Evolutionary conservation across 1,284 basidiomycete species (phyloP).

Genomic region (Moesziomyces sp.): DNA sequence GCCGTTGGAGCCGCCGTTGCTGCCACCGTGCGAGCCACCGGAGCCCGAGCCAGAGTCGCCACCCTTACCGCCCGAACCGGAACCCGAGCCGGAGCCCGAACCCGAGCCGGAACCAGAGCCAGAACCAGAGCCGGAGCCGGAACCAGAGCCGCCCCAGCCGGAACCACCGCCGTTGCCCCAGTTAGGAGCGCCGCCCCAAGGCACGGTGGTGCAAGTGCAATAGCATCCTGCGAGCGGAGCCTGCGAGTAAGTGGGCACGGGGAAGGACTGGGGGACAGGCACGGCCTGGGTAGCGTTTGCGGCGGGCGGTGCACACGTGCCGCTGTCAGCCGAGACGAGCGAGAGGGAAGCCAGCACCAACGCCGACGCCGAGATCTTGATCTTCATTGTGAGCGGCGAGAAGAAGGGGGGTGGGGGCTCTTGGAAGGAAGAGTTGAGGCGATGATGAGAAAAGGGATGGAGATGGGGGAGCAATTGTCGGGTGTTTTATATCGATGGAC

Average conservation of each 20-base stretch:
- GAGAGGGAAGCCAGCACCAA: conserved; percentile 29
- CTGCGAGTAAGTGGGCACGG: conserved; percentile 37
- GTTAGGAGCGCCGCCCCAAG: conserved; percentile 6
- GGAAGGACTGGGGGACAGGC: conserved; percentile 27
- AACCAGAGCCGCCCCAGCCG: conserved; percentile 8
- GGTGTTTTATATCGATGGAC: no score
- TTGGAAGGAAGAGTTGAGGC: neutral
- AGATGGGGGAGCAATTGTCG: no score
- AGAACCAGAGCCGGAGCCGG: conserved; percentile 1
- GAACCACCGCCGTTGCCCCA: neutral
- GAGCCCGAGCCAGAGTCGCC: conserved; percentile 6
- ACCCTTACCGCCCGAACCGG: conserved; percentile 5
- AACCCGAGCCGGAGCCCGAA: conserved; percentile 1
- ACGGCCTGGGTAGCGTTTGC: conserved; percentile 23
- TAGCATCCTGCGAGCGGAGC: conserved; percentile 36
- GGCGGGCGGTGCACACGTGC: conserved; percentile 20
- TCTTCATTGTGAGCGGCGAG: conserved; percentile 21
- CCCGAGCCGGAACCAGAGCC: conserved; percentile 4
- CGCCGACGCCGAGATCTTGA: conserved; percentile 31
- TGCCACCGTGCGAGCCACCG: conserved; percentile 12
- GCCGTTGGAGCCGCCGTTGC: conserved; percentile 1
- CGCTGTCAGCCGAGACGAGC: conserved; percentile 17
- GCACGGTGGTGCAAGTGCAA: conserved; percentile 31
- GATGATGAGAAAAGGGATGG: no score
- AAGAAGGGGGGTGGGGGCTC: neutral